A percentile compares a stretch with the other conserved stretches of the same genome.
These are phyloP conservation scores for Coemansia sp. DNA, from an alignment of 192 early-diverging fungal genomes.

Conservation along the genomic window DNA sequence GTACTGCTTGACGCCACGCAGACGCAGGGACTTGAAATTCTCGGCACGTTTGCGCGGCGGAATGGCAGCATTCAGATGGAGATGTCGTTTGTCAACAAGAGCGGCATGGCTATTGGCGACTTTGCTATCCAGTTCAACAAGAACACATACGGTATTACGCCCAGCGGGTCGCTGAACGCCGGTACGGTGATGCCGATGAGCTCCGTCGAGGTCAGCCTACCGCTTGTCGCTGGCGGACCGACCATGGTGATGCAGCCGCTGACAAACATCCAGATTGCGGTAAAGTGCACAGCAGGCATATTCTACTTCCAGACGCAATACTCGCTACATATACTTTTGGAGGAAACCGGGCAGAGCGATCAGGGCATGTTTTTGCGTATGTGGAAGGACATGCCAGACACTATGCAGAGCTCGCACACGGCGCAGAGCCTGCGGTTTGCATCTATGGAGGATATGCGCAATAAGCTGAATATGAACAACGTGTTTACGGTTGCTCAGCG, in stretches of 20 bases:
- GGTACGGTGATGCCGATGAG: constrained; percentile 46
- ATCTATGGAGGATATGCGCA: constrained; percentile 51
- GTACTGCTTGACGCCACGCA: constrained; percentile 53
- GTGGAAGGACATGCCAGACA: constrained; percentile 56
- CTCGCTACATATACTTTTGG: constrained; percentile 62
- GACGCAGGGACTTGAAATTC: constrained; percentile 56
- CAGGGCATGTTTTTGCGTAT: constrained; percentile 56
- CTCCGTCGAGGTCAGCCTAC: constrained; percentile 49
- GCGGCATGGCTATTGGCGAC: constrained; percentile 53
- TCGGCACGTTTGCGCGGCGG: constrained; percentile 59
- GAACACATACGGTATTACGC: constrained; percentile 67
- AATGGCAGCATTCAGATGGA: constrained; percentile 64
- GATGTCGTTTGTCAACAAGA: constrained; percentile 61
- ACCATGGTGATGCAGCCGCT: constrained; percentile 53
- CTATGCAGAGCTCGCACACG: constrained; percentile 23
- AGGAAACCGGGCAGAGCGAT: constrained; percentile 49
- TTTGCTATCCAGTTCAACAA: constrained; percentile 83
- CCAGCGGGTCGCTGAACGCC: constrained; percentile 51
- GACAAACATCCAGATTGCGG: constrained; percentile 68
- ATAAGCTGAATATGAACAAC: constrained; percentile 59
- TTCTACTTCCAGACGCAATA: constrained; percentile 70
- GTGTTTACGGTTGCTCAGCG: constrained; percentile 69
- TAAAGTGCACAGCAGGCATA: constrained; percentile 66
- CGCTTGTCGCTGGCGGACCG: constrained; percentile 57
- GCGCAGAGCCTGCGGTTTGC: constrained; percentile 35